Percentiles rank a stretch among this genome's conserved stretches.
Evolutionary conservation across 306 rosid species (phyloP).

Genomic region (Pterocarpus santalinus): DNA sequence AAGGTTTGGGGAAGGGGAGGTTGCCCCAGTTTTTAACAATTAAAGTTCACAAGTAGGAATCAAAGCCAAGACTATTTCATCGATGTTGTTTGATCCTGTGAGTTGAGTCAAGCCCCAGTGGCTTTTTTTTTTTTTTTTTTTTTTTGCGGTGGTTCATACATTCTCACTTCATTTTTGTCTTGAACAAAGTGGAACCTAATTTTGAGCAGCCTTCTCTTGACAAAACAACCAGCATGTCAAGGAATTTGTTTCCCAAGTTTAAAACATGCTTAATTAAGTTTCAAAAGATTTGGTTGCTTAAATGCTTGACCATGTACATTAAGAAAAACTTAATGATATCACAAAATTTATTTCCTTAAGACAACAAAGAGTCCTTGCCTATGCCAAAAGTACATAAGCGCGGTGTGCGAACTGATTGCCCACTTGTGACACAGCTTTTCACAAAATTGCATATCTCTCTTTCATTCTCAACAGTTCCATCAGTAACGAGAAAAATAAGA

Average conservation of each 20-base stretch:
- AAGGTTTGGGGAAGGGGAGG: neutral
- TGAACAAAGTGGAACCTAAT: slow-evolving; percentile 7
- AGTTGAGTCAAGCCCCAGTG: slow-evolving; percentile 3
- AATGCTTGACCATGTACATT: neutral
- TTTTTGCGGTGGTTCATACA: neutral
- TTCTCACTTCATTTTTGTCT: slow-evolving; percentile 21
- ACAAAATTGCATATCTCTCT: slow-evolving; percentile 79
- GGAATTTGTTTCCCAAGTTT: neutral
- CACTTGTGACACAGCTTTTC: slow-evolving; percentile 59
- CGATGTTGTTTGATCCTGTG: neutral
- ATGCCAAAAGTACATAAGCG: slow-evolving; percentile 90
- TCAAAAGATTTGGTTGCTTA: slow-evolving; percentile 10
- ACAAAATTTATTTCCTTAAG: slow-evolving; percentile 15
- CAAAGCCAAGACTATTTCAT: neutral
- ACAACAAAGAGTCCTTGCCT: slow-evolving; percentile 61
- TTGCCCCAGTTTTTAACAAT: neutral
- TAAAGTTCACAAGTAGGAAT: neutral
- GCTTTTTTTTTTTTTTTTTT: neutral
- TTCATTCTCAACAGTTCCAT: slow-evolving; percentile 90
- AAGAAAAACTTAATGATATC: slow-evolving; percentile 25
- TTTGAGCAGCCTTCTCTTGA: slow-evolving; percentile 22
- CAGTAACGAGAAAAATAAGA: slow-evolving; percentile 85
- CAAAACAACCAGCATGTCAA: slow-evolving; percentile 19
- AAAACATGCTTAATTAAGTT: slow-evolving; percentile 14
- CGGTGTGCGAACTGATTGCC: slow-evolving; percentile 60